Conservation (phyloP, 75 land plant genomes). For the Gnetum montanum region DNA sequence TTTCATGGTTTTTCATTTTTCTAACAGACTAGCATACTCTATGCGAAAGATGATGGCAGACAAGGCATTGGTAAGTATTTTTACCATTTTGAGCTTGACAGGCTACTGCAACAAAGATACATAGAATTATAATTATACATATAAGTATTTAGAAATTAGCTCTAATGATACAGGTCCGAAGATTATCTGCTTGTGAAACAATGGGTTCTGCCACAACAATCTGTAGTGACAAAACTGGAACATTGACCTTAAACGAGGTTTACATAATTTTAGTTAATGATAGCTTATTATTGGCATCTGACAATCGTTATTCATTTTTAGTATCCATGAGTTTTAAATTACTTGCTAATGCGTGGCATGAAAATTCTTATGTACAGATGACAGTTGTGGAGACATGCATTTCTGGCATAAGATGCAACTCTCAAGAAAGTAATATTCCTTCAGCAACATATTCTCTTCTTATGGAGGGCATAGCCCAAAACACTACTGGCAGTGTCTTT, state of each 20-base stretch:
- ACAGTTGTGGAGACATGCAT: slow-evolving; percentile 20
- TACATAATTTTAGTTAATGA: no score
- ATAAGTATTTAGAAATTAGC: not conserved
- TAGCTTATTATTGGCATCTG: not conserved
- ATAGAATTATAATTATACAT: not conserved
- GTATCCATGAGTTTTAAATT: not conserved
- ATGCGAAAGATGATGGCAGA: slow-evolving; percentile 61
- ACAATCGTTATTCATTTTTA: not conserved
- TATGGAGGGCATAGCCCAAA: slow-evolving; percentile 34
- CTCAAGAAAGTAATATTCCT: slow-evolving; percentile 1
- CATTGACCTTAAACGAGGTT: slow-evolving; percentile 59
- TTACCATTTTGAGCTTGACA: not conserved
- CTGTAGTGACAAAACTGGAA: slow-evolving; percentile 69
- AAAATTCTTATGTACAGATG: not conserved
- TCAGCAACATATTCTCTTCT: slow-evolving; percentile 7
- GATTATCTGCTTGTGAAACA: slow-evolving; percentile 69
- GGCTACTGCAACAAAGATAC: no score
- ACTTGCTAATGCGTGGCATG: no score
- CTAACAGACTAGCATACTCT: slow-evolving; percentile 47
- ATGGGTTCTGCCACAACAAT: slow-evolving; percentile 74
- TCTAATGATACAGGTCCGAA: slow-evolving; percentile 30
- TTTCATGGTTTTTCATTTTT: not conserved
- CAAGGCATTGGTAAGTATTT: slow-evolving; percentile 42
- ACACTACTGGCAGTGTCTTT: slow-evolving; percentile 37
- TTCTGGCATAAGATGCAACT: slow-evolving; percentile 13